Evolutionary conservation across 768 basidiomycete species (phyloP).

Genomic region (Boletus sensibilis): DNA sequence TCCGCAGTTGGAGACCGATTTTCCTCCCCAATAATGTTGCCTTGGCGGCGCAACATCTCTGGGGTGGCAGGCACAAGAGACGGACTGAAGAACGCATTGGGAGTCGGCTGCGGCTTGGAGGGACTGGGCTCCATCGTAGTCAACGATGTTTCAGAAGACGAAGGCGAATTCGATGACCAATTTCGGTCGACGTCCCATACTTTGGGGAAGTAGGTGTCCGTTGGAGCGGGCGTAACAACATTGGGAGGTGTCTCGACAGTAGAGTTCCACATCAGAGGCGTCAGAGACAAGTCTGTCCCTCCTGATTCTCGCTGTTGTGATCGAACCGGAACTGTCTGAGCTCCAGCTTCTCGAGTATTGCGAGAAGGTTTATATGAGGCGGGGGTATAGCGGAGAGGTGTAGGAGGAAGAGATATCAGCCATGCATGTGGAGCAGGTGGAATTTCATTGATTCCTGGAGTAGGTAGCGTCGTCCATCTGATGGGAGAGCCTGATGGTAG

Average conservation of each 20-base stretch:
- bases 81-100: constrained; percentile 54
- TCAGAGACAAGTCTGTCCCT: constrained; percentile 55
- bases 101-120: constrained; percentile 12
- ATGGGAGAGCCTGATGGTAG: constrained; percentile 35
- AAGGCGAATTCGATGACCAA: constrained; percentile 38
- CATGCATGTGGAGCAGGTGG: constrained; percentile 60
- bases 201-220: constrained; percentile 78
- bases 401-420: constrained; percentile 48
- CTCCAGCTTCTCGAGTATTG: constrained; percentile 17
- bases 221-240: constrained; percentile 53
- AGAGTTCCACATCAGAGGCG: constrained; percentile 77
- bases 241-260: constrained; percentile 77
- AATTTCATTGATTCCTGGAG: constrained; percentile 59
- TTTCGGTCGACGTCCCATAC: constrained; percentile 70
- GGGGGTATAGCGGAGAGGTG: constrained; percentile 25
- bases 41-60: constrained; percentile 62
- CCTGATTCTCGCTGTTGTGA: constrained; percentile 12
- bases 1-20: constrained; percentile 61
- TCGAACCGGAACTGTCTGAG: constrained; percentile 25
- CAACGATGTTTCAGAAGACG: constrained; percentile 24
- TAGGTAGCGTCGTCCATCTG: constrained; percentile 54
- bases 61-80: constrained; percentile 64
- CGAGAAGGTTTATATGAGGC: constrained; percentile 17
- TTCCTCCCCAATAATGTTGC: constrained; percentile 53
- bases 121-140: constrained; percentile 22